Evolutionary conservation across 768 basidiomycete species (phyloP), one percentile per base, ranked within the genome.

Genomic region (Nidularia pulvinata): DNA sequence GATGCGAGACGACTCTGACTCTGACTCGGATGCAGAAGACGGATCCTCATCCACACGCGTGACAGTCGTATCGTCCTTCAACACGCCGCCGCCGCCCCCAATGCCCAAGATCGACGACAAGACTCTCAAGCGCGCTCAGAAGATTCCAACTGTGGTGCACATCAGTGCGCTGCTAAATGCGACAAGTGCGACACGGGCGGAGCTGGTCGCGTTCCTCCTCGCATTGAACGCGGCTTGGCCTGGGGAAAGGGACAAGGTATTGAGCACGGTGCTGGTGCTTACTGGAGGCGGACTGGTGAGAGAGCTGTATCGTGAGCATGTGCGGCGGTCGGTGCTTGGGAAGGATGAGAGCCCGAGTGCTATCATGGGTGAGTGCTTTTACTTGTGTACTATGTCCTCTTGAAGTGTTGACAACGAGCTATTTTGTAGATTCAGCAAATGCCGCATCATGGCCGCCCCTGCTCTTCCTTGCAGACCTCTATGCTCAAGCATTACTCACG

Each of bases 401-500:
- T 34, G 33, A 49, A 25, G 37, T 30, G 45, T 36, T 48, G 54
- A 34, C 33, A 34, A 45, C 33, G 19, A 56, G 47, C 51, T 46
- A 50, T 43, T 42, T 53, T 46, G 7, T 51, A 80, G 86, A 86
- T 55, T 67, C 77, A 0, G 63, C 71, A 1, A 70, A 81, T 50
- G 72, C 70, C 0, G 25, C 67, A 0, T 67, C 74, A 7, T 94
- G 91, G 84, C 79, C 86, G 0, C 76, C 89, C 2, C 69, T 98
- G 1, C 72, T 98, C 6, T 80, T 97, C 52, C 80, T 95, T 6
- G 79, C 83, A 1, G 88, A 95, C 49, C 67, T 97, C 9, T 96
- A 97, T 68, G 80, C 85, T 2, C 90, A 95, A 55, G 82, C 86
- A 1, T 80, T 98, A 33, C 76, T 93, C 33, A 94, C 94, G 0